phyloP scores from a whole-genome alignment of 202 grass and related monocot genomes.

The Sporobolus alterniflorus region DNA sequence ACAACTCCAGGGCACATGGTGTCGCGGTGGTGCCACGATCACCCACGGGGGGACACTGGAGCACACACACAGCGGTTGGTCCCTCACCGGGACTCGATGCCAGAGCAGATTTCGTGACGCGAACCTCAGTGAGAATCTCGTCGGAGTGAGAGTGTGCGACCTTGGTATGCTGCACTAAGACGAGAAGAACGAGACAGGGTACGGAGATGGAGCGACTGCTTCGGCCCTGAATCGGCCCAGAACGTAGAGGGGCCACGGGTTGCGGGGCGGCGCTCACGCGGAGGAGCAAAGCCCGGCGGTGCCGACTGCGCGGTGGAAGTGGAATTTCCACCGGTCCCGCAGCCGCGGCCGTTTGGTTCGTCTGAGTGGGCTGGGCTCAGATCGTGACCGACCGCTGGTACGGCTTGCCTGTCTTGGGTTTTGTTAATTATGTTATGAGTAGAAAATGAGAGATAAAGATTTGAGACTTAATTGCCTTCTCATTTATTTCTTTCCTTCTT shows the following conservation, averaged over 20 bases:
- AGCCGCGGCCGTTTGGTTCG: too few relatives aligned
- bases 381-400: too few relatives aligned
- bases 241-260: not conserved
- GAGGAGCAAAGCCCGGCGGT: not conserved
- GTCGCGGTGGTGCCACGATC: not conserved
- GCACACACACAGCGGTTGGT: not conserved
- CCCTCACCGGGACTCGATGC: not conserved
- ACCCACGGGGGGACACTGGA: not conserved
- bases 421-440: too few relatives aligned
- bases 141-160: too few relatives aligned
- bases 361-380: not conserved
- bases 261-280: not conserved
- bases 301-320: not conserved
- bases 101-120: not conserved
- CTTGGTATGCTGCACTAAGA: not conserved
- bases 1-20: not conserved
- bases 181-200: not conserved
- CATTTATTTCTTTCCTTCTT: too few relatives aligned
- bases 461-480: too few relatives aligned
- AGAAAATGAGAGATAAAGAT: too few relatives aligned
- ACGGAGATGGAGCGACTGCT: not conserved
- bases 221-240: too few relatives aligned
- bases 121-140: not conserved
- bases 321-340: too few relatives aligned
- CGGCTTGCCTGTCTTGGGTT: too few relatives aligned